These are phyloP conservation scores for Nakazawaea pomicola DNA, from an alignment of 805 yeast species.

Conservation along the genomic window DNA sequence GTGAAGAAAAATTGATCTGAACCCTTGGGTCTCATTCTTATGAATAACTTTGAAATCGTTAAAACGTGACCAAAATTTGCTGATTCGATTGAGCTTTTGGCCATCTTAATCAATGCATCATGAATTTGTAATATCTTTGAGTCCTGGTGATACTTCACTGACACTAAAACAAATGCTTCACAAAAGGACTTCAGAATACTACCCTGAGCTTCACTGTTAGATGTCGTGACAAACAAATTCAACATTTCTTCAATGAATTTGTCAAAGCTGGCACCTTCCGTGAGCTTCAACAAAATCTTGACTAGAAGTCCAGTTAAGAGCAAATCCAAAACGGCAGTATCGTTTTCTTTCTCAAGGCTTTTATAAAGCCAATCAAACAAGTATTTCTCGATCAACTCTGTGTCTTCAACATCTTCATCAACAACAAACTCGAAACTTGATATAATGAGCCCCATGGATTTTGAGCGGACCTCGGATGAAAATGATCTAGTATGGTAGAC, in stretches of 20 bases:
- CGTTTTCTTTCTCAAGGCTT: background rate
- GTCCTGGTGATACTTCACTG: background rate
- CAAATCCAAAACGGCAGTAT: background rate
- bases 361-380: background rate
- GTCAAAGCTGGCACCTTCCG: background rate
- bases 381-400: background rate
- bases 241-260: background rate
- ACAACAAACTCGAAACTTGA: background rate
- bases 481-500: background rate
- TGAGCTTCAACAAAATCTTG: background rate
- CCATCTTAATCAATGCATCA: slow-evolving; percentile 29
- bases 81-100: slow-evolving; percentile 29
- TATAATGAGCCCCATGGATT: background rate
- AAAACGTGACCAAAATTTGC: slow-evolving; percentile 35
- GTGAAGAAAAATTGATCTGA: slow-evolving; percentile 42
- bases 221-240: no score
- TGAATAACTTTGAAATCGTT: slow-evolving; percentile 45
- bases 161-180: slow-evolving; percentile 6
- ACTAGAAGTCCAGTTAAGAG: background rate
- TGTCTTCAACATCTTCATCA: background rate
- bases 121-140: slow-evolving; percentile 14
- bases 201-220: no score
- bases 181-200: slow-evolving; percentile 21
- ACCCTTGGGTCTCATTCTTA: slow-evolving; percentile 47
- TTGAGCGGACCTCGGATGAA: background rate